A percentile compares a stretch with the other conserved stretches of the same genome.
Evolutionary conservation across 2,329 filamentous ascomycete species (phyloP).

Genomic region (Colletotrichum sp.): DNA sequence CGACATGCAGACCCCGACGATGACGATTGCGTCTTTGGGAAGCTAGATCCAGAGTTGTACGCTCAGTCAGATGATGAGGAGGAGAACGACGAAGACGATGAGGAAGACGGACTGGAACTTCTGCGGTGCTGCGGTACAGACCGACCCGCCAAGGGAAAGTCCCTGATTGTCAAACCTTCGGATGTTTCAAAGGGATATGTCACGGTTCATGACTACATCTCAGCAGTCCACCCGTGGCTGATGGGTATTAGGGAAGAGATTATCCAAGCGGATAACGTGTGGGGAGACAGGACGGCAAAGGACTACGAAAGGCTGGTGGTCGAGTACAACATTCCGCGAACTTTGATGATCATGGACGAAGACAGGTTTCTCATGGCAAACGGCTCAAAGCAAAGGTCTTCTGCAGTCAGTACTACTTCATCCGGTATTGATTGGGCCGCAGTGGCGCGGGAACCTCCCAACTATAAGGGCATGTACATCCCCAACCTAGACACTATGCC

Average conservation of each 20-base stretch:
- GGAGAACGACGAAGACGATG: background rate
- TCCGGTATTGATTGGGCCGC: background rate
- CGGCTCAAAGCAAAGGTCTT: background rate
- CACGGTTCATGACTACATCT: background rate
- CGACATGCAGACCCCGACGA: background rate
- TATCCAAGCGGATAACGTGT: background rate
- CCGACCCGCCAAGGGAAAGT: background rate
- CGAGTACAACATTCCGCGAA: constrained; percentile 23
- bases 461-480: background rate
- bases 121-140: background rate
- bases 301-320: constrained; percentile 17
- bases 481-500: background rate
- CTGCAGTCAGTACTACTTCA: background rate
- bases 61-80: background rate
- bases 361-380: background rate
- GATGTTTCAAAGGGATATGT: background rate
- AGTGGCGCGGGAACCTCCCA: background rate
- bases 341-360: background rate
- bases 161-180: background rate
- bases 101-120: background rate
- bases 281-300: background rate
- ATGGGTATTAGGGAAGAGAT: background rate
- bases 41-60: background rate
- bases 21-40: background rate
- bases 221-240: background rate